These are phyloP conservation scores for Hypoxylon cercidicola DNA, from an alignment of 495 filamentous ascomycete species.

Conservation along the genomic window DNA sequence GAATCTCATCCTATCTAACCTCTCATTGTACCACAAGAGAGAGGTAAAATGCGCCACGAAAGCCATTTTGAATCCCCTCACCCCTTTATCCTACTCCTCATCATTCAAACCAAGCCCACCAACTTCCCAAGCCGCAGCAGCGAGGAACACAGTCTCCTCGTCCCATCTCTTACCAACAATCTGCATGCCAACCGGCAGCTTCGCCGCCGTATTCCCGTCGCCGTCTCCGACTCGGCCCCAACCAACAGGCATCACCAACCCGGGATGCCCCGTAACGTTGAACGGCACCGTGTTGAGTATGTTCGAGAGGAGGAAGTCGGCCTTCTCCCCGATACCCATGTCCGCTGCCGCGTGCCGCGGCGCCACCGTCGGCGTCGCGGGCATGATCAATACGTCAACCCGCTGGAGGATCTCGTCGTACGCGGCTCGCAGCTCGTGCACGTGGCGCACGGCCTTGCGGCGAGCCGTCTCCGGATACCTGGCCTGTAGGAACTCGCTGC, in stretches of 20 bases:
- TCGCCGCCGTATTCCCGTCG: conserved; percentile 27
- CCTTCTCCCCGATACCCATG: conserved; percentile 37
- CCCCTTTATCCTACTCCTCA: conserved; percentile 14
- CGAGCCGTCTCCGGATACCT: conserved; percentile 41
- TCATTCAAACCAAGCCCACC: conserved; percentile 34
- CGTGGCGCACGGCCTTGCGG: conserved; percentile 56
- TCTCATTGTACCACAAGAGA: too few relatives aligned
- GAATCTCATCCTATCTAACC: too few relatives aligned
- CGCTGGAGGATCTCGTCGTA: conserved; percentile 56
- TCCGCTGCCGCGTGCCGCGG: conserved; percentile 28
- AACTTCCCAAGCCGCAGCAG: conserved; percentile 57
- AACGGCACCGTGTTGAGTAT: conserved; percentile 64
- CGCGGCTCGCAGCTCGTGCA: conserved; percentile 54
- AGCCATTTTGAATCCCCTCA: conserved; percentile 2
- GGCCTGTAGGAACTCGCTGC: conserved; percentile 43
- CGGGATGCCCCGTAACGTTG: conserved; percentile 66
- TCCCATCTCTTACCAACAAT: conserved; percentile 58
- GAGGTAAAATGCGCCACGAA: too few relatives aligned
- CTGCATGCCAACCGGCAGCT: conserved; percentile 63
- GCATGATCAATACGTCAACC: conserved; percentile 59
- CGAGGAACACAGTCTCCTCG: conserved; percentile 51
- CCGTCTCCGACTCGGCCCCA: conserved; percentile 50
- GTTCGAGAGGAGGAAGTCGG: conserved; percentile 51
- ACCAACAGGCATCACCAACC: conserved; percentile 59
- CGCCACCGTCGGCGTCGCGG: conserved; percentile 56